Base-by-base conservation (phyloP, 164 flowering plant genomes). In the Chloranthus sessilifolius region DNA sequence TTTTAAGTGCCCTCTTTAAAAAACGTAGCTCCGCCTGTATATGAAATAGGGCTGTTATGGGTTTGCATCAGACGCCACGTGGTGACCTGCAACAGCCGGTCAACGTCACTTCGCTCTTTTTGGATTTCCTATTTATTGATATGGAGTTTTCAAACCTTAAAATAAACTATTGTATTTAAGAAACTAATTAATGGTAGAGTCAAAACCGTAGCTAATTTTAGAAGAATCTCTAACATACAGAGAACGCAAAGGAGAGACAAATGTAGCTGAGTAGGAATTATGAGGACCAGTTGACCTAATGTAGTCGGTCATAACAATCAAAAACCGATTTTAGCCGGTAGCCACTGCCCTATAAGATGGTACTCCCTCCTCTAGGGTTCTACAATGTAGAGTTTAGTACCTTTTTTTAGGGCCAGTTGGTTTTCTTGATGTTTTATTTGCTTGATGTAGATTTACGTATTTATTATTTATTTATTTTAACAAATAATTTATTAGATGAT, bases 271-370 rank as follows among this genome's bases (percentile, higher is more conserved):
- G n/a, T n/a, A n/a, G n/a, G 6, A 38, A 12, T 28, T 20, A 25
- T 19, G 19, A 37, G 53, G 61, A 53, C 57, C 54, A 58, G 58
- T 41, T 52, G 21, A 50, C 62, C 63, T 15, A 5, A 43, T 11
- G 0, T 38, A 42, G 43, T 63, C 68, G 56, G 73, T 68, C 50
- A 45, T 23, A 15, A 15, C 38, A 23, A 3, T 19, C 21, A 17
- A n/a, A 4, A 4, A 34, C 49, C 37, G 42, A 49, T 27, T 36
- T 22, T 38, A 61, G 55, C 61, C 61, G 35, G 64, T 61, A 28
- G 11, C 25, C 34, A 3, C 6, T 14, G 3, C 47, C 16, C 34
- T 68, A 52, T 51, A 60, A 52, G 44, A 11, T n/a, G 28, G 25
- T 15, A 26, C 16, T 19, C 16, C 20, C 21, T 12, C n/a, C n/a